Base-by-base conservation (phyloP, 2,329 filamentous ascomycete species). In the Penicillium glabrum region DNA sequence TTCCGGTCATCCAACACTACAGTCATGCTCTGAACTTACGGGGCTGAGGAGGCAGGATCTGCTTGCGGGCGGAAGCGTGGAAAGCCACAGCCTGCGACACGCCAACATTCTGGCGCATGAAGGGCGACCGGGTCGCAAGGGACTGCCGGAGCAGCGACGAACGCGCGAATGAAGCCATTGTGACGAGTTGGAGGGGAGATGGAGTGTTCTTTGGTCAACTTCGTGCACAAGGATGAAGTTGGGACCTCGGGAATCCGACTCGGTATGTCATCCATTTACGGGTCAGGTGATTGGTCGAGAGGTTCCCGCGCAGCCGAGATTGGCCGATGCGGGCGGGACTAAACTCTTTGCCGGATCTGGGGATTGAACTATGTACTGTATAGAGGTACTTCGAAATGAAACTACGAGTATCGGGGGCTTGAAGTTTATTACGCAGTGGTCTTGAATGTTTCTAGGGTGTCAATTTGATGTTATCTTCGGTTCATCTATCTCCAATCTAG, bases 21-120 rank as follows among this genome's bases (percentile, higher is more conserved):
- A 23, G 29, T 35, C 37, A 56, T 23, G 46, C 49, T 48, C 33
- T 31, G 29, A 37, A 84, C 89, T 79, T 82, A 95, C 92, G 95
- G 70, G 93, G 92, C 64, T 89, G 85, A 54, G 92, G 88, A 58
- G 93, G 91, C 56, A 99, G 83, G 71, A 93, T 88, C 72, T 83
- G 82, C 76, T 86, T 85, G 78, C 85, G 85, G 77, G 86, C 83
- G 43, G 90, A 91, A 70, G 89, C 90, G 78, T 97, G 93, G 84
- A 99, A 96, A 67, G 90, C 88, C 64, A 92, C 88, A 68, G 87
- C 82, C 75, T 86, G 82, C 65, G 79, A 77, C 55, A 72, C 64
- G 35, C 68, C 68, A 54, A 63, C 66, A 68, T 73, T 72, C 64
- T 67, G 70, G 61, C 67, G 70, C 61, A 68, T 67, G 57, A 74